A percentile compares a stretch with the other conserved stretches of the same genome.
Conservation (phyloP, 2,329 filamentous ascomycete genomes). For the Fusarium albidum region DNA sequence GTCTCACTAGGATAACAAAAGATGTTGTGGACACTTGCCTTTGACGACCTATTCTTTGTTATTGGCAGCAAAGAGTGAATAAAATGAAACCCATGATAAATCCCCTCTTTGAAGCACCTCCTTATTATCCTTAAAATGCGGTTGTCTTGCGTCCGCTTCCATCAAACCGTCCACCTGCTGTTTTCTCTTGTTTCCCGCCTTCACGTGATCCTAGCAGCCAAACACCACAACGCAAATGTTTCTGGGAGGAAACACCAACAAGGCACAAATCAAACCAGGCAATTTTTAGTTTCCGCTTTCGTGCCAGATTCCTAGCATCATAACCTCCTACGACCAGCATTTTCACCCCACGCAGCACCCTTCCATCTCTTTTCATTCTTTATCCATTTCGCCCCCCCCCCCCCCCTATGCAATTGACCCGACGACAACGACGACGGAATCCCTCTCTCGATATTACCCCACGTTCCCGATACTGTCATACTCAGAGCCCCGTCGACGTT, state of each 20-base stretch:
- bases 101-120: too few species aligned
- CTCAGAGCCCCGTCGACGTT: constrained; percentile 8
- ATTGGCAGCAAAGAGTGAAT: too few species aligned
- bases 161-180: constrained; percentile 4
- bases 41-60: too few species aligned
- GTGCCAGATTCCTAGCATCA: not conserved
- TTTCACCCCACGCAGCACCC: not conserved
- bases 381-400: too few species aligned
- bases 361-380: not conserved
- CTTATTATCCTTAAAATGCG: not conserved
- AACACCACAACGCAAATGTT: constrained; percentile 8
- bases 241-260: constrained; percentile 18
- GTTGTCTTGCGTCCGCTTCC: constrained; percentile 3
- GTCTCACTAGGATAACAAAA: too few species aligned
- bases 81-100: too few species aligned
- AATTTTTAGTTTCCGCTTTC: not conserved
- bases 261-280: constrained; percentile 1
- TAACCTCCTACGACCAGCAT: not conserved
- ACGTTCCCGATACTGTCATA: constrained; percentile 26
- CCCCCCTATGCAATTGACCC: constrained; percentile 21
- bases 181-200: not conserved
- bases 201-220: constrained; percentile 30
- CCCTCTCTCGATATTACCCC: constrained; percentile 28
- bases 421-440: too few species aligned
- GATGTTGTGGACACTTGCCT: too few species aligned